phyloP scores from a whole-genome alignment of 805 yeast genomes.

The Saitoella complicata region DNA sequence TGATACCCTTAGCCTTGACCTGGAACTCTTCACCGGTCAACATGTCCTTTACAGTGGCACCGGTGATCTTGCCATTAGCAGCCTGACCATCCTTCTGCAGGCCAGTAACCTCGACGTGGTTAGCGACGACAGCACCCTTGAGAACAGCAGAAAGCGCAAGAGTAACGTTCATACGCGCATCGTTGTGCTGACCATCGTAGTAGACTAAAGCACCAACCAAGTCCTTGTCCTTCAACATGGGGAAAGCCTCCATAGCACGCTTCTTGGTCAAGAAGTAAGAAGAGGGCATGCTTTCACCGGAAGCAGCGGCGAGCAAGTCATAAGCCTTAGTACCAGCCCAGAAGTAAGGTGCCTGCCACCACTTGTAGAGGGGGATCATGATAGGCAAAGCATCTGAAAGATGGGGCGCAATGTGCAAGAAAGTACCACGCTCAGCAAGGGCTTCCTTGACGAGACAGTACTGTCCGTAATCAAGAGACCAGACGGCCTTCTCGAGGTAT shows the following conservation, averaged over 20 bases:
- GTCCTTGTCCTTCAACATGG: constrained; percentile 62
- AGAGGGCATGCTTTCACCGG: constrained; percentile 51
- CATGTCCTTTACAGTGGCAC: constrained; percentile 58
- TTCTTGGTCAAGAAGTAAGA: constrained; percentile 57
- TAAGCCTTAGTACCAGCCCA: constrained; percentile 82
- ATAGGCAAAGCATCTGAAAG: constrained; percentile 74
- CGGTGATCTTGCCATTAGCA: constrained; percentile 35
- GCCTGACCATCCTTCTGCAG: constrained; percentile 47
- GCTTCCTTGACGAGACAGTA: constrained; percentile 80
- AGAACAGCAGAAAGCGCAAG: constrained; percentile 74
- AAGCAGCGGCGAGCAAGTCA: constrained; percentile 76
- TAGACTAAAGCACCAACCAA: constrained; percentile 84
- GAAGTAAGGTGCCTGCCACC: constrained; percentile 93
- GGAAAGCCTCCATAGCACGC: constrained; percentile 58
- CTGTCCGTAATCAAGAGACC: constrained; percentile 81
- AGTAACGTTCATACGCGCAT: constrained; percentile 75
- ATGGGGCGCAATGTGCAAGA: constrained; percentile 85
- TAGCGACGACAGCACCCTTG: constrained; percentile 76
- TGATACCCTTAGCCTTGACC: constrained; percentile 30
- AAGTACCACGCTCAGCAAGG: constrained; percentile 68
- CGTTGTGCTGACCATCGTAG: constrained; percentile 91
- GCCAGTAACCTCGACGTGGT: constrained; percentile 69
- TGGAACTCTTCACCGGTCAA: constrained; percentile 9
- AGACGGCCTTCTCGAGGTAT: constrained; percentile 85
- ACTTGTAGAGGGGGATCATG: constrained; percentile 86